Evolutionary conservation across 768 basidiomycete genomes (phyloP).

Genomic region (Boletales sp.): DNA sequence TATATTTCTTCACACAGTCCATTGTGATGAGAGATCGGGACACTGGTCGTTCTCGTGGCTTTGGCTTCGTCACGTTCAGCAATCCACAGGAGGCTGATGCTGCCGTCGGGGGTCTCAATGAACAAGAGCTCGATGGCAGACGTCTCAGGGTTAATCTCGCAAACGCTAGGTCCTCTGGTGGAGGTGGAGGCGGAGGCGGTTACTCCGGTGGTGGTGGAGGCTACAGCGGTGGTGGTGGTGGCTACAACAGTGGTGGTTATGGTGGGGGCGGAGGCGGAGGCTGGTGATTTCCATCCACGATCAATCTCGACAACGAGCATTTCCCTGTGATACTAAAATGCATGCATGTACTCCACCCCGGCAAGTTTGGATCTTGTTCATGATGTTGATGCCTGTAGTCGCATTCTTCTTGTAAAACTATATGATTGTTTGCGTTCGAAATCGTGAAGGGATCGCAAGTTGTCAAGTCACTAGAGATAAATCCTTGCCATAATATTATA

Average conservation of each 20-base stretch:
- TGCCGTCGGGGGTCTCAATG: conserved; percentile 45
- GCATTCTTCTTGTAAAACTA: not conserved
- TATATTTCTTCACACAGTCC: conserved; percentile 18
- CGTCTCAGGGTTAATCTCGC: conserved; percentile 48
- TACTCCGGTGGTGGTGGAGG: conserved; percentile 13
- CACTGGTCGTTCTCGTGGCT: conserved; percentile 55
- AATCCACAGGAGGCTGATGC: conserved; percentile 35
- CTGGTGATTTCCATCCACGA: conserved; percentile 9
- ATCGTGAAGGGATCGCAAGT: no score
- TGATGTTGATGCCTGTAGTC: conserved; percentile 8
- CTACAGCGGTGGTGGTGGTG: conserved; percentile 5
- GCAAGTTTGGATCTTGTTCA: conserved; percentile 5
- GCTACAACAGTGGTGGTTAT: conserved; percentile 4
- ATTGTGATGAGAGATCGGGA: conserved; percentile 49
- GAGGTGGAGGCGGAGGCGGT: conserved; percentile 21
- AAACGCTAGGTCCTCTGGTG: conserved; percentile 28
- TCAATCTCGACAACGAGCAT: not conserved
- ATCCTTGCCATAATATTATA: no score
- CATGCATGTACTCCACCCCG: conserved; percentile 5
- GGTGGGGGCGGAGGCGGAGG: conserved; percentile 10
- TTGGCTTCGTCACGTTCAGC: conserved; percentile 50
- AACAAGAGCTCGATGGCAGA: conserved; percentile 53
- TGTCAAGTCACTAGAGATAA: no score
- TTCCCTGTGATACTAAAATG: conserved; percentile 4
- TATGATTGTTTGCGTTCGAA: not conserved